A percentile compares a stretch with the other conserved stretches of the same genome.
phyloP scores from a whole-genome alignment of 305 asterid genomes.

The Fraxinus xanthoxyloides region DNA sequence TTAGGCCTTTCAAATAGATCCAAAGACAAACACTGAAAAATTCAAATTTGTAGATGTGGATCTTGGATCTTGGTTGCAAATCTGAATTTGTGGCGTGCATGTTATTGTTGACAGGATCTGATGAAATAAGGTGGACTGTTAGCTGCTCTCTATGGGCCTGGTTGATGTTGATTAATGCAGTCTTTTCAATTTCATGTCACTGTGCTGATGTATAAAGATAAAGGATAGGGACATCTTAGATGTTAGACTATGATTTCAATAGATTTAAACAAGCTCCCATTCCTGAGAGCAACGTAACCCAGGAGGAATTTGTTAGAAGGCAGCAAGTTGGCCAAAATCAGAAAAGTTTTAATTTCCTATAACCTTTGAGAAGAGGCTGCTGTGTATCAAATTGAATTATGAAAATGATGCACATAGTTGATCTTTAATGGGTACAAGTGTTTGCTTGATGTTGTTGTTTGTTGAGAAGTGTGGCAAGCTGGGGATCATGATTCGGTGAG shows the following conservation, averaged over 20 bases:
- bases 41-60: not conserved
- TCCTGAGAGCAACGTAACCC: not conserved
- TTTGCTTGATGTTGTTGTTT: not conserved
- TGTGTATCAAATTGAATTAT: not conserved
- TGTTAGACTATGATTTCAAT: not conserved
- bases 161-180: not conserved
- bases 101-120: not conserved
- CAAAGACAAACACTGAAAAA: not conserved
- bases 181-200: not conserved
- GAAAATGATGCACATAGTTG: not conserved
- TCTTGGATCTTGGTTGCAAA: not conserved
- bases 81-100: not conserved
- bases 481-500: not conserved
- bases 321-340: not conserved
- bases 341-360: not conserved
- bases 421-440: conserved; percentile 1
- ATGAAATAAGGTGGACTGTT: not conserved
- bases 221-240: not conserved
- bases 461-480: not conserved
- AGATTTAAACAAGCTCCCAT: not conserved
- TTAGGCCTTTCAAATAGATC: not conserved
- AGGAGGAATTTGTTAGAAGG: not conserved
- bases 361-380: not conserved
- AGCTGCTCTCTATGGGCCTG: not conserved
- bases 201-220: not conserved